These are phyloP conservation scores for Cardiospermum halicacabum DNA, from an alignment of 345 rosid species.

Conservation along the genomic window DNA sequence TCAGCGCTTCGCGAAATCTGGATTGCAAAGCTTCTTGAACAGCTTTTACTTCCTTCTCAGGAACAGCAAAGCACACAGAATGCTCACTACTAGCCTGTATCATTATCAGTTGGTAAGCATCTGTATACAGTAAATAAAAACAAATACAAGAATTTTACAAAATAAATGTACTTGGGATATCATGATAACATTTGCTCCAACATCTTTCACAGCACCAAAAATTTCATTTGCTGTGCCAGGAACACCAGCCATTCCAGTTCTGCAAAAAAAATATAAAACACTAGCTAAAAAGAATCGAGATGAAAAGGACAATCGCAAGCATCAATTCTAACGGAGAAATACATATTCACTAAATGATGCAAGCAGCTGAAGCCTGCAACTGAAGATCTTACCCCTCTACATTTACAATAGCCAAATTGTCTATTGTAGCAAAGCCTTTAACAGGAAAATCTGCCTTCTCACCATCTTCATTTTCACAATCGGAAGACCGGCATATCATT, in stretches of 20 bases:
- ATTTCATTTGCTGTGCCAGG: slow-evolving; percentile 97
- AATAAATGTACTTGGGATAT: slow-evolving; percentile 72
- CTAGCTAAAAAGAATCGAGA: slow-evolving; percentile 2
- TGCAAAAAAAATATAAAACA: slow-evolving; percentile 22
- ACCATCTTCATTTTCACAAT: slow-evolving; percentile 42
- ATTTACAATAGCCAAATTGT: slow-evolving; percentile 92
- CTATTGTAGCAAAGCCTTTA: slow-evolving; percentile 96
- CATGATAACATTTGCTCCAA: slow-evolving; percentile 98
- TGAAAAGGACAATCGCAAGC: background rate
- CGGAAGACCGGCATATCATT: slow-evolving; percentile 54
- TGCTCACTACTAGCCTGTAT: slow-evolving; percentile 97
- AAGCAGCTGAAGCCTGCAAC: slow-evolving; percentile 3
- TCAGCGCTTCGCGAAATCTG: slow-evolving; percentile 79
- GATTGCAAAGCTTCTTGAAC: slow-evolving; percentile 84
- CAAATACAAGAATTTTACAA: background rate
- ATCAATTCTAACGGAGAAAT: background rate
- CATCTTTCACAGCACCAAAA: slow-evolving; percentile 92
- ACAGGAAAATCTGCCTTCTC: slow-evolving; percentile 54
- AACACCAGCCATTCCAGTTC: slow-evolving; percentile 99
- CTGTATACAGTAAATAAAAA: slow-evolving; percentile 5
- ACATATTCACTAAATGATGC: background rate
- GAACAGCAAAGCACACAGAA: slow-evolving; percentile 98
- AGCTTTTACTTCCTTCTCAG: slow-evolving; percentile 91
- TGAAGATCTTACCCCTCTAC: slow-evolving; percentile 82
- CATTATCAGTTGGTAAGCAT: slow-evolving; percentile 23